Base-by-base conservation (phyloP, 1,284 basidiomycete genomes). In the Trametes versicolor region DNA sequence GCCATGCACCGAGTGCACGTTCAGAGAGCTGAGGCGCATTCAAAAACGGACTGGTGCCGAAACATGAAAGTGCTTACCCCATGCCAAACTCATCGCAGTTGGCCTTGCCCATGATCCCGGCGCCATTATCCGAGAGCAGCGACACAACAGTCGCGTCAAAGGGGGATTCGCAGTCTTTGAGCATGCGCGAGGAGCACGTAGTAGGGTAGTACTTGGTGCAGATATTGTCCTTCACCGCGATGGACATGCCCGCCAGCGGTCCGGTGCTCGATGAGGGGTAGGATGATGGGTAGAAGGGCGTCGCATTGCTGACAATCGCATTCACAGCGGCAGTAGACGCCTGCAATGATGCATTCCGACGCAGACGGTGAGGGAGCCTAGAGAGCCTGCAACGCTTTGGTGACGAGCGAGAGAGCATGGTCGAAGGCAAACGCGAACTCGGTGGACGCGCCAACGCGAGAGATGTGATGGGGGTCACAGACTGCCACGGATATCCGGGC, bases 71-170 rank as follows among this genome's bases (percentile, higher is more conserved):
- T 67, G 12, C 68, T 61, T 47, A 96, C 91, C 97, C 97, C 97
- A 99, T 99, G 0, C 97, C 97, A 78, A 99, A 99, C 77, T 99
- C 97, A 76, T 99, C 97, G 78, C 96, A 96, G 75, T 98, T 98
- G 0, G 96, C 92, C 79, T 97, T 97, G 2, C 95, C 96, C 0
- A 91, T 74, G 15, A 99, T 86, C 10, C 85, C 76, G 0, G 92
- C 95, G 1, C 95, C 96, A 0, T 86, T 83, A 0, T 80, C 68
- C 1, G 84, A 80, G 0, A 99, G 79, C 2, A 89, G 78, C 1
- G 79, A 68, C 0, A 98, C 94, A 5, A 93, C 93, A 0, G 95
- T 96, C 52, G 97, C 96, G 75, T 96, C 93, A 73, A 93, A 96
- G 0, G 95, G 95, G 0, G 97, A 88, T 0, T 73, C 76, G 72